Conservation (phyloP, 768 basidiomycete species). For the Saitozyma podzolica region DNA sequence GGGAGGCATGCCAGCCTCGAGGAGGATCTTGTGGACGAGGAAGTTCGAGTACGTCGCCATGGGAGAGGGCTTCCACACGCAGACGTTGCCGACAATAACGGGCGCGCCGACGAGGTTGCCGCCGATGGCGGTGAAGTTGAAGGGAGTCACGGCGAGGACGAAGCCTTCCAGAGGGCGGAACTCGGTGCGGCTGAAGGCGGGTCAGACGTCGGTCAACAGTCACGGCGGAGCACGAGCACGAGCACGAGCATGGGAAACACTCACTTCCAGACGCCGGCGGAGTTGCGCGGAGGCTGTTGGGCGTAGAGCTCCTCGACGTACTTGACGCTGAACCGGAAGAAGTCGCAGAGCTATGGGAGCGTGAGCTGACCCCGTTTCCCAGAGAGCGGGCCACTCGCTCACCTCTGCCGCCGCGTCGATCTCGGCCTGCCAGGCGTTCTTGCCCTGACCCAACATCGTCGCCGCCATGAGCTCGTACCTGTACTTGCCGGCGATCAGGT, state of each 20-base stretch:
- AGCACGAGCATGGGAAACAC: constrained; percentile 48
- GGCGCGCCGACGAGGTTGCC: constrained; percentile 84
- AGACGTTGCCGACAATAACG: constrained; percentile 90
- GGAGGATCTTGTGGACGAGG: constrained; percentile 81
- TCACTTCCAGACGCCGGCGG: constrained; percentile 90
- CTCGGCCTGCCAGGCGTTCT: constrained; percentile 99
- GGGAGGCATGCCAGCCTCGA: constrained; percentile 90
- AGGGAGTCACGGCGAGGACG: constrained; percentile 94
- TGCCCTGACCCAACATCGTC: constrained; percentile 97
- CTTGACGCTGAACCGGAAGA: constrained; percentile 94
- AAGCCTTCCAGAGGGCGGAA: constrained; percentile 98
- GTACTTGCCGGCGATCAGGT: constrained; percentile 92
- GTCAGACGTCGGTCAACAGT: neutral
- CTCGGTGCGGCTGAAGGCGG: constrained; percentile 72
- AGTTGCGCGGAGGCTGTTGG: constrained; percentile 84
- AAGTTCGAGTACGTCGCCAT: constrained; percentile 94
- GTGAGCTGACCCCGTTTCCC: neutral
- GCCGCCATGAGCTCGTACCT: constrained; percentile 92
- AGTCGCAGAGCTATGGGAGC: constrained; percentile 69
- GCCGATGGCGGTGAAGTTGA: constrained; percentile 93
- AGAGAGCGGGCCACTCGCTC: constrained; percentile 30
- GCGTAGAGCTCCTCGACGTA: constrained; percentile 93
- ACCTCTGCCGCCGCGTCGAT: constrained; percentile 99
- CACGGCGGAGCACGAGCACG: constrained; percentile 4
- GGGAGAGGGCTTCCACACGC: constrained; percentile 97